Conservation (phyloP, 441 rosid genomes). For the Sinapis alba region DNA sequence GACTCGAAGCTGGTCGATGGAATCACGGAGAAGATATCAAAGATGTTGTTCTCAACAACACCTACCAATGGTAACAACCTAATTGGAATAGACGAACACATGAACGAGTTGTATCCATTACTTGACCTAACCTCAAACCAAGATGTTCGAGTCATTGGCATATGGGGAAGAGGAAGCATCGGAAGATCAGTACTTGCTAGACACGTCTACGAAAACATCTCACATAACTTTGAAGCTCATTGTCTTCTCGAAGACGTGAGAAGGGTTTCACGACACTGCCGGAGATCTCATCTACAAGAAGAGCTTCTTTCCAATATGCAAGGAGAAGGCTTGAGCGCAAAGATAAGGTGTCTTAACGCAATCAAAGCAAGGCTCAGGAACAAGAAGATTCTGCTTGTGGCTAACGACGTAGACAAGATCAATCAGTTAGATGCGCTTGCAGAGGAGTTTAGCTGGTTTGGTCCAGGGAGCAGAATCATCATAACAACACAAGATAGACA, state of each 20-base stretch:
- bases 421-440: constrained; percentile 37
- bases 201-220: constrained; percentile 32
- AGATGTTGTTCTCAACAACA: constrained; percentile 12
- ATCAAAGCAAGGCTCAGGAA: constrained; percentile 37
- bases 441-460: constrained; percentile 37
- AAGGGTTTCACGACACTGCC: neutral
- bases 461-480: constrained; percentile 43
- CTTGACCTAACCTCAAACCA: constrained; percentile 13
- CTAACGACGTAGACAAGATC: constrained; percentile 35
- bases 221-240: constrained; percentile 32
- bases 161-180: constrained; percentile 37
- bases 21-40: constrained; percentile 18
- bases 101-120: constrained; percentile 28
- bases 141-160: constrained; percentile 29
- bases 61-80: constrained; percentile 16
- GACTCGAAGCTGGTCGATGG: constrained; percentile 32
- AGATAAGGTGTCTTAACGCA: constrained; percentile 13
- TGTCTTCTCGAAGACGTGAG: constrained; percentile 36
- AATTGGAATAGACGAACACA: constrained; percentile 36
- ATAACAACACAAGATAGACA: constrained; percentile 36
- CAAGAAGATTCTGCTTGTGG: constrained; percentile 36
- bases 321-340: constrained; percentile 30
- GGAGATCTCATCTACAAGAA: constrained; percentile 23
- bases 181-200: constrained; percentile 35
- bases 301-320: constrained; percentile 36